Percentiles rank a stretch among this genome's conserved stretches.
These are phyloP conservation scores for Ilex aquifolium DNA, from an alignment of 257 asterid genomes.

Conservation along the genomic window DNA sequence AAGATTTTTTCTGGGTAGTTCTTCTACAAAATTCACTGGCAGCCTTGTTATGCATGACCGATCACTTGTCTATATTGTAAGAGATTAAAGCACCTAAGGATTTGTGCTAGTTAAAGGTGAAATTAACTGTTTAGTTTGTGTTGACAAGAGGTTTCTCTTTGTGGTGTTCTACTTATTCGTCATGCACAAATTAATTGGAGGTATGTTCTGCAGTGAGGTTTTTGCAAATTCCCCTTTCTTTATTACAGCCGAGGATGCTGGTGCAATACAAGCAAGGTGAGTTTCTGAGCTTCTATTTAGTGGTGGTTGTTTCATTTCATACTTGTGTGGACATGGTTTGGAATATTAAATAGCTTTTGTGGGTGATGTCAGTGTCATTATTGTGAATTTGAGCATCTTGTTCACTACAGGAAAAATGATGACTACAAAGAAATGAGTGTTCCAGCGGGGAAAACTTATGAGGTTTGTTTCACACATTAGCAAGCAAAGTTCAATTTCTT, in stretches of 20 bases:
- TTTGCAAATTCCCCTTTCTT: slow-evolving; percentile 88
- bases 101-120: not conserved
- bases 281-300: slow-evolving; percentile 12
- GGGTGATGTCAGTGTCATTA: too few species aligned
- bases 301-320: slow-evolving; percentile 17
- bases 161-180: too few species aligned
- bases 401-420: slow-evolving; percentile 52
- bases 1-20: not conserved
- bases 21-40: not conserved
- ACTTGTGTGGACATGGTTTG: slow-evolving; percentile 2
- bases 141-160: too few species aligned
- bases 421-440: slow-evolving; percentile 74
- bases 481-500: too few species aligned
- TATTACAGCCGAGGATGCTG: slow-evolving; percentile 85
- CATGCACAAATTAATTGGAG: too few species aligned
- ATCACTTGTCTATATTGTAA: not conserved
- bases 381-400: slow-evolving; percentile 1
- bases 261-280: slow-evolving; percentile 68
- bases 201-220: slow-evolving; percentile 56
- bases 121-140: too few species aligned
- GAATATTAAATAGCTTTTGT: too few species aligned
- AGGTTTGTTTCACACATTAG: slow-evolving; percentile 46
- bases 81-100: not conserved
- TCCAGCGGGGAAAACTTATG: slow-evolving; percentile 73
- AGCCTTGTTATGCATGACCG: not conserved